Base-by-base conservation (phyloP, 2,329 filamentous ascomycete species). In the Pleochaeta shiraiana region DNA sequence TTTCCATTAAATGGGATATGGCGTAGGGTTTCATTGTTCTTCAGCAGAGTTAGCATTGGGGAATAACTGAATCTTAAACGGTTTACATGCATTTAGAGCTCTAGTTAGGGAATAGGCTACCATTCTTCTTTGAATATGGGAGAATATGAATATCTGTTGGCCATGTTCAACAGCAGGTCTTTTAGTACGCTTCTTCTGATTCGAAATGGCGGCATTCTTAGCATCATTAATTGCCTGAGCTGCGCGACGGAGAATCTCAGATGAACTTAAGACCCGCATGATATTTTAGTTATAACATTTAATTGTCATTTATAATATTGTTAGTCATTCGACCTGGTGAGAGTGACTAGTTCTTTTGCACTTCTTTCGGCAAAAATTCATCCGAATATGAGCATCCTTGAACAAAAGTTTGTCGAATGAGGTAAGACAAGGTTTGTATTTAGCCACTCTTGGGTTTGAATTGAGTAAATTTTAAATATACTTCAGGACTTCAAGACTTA, bases 1-100 rank as follows among this genome's bases (percentile, higher is more conserved):
- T 86, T 87, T 74, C 83, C 84, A 68, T 83, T 83, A 76, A 80
- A 87, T 60, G 82, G 79, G 66, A 87, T 73, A 71, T 84, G 82
- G 69, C 79, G 77, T 67, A 83, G 74, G 59, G 77, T 75, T 66
- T 77, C 76, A 68, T 76, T 73, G 67, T 77, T 75, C 75, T 77
- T 66, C 39, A 24, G 7, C 31, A 50, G 33, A 19, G 34, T 65
- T 24, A 65, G 53, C 28, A 50, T 14, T 24, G 61, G 12, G n/a
- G 37, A 16, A 30, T 28, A 7, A 33, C 53, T n/a, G 37, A 19
- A 57, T 16, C 28, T 4, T 31, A 37, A 30, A 26, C 30, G 31
- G 55, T 12, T 3, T 19, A 64, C 39, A 33, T 71, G 75, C 75
- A 60, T 74, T 72, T 65, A 75, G 64, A 28, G 67, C 68, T 65